Evolutionary conservation across 2,329 filamentous ascomycete genomes (phyloP).

Genomic region (Hymenoscyphus infarciens): DNA sequence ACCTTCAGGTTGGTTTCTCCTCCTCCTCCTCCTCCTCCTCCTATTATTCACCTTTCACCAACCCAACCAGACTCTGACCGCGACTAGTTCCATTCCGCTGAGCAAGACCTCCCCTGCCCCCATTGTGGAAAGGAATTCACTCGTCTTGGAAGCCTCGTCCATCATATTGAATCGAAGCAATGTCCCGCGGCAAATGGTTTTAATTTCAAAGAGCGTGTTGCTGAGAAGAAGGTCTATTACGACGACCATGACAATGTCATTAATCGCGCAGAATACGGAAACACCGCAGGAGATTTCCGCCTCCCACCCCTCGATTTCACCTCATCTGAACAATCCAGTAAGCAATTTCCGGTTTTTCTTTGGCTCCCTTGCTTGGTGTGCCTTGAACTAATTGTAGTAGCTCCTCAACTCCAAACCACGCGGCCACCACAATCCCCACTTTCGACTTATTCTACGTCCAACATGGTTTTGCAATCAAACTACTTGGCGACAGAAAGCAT

Average conservation of each 20-base stretch:
- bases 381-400: neutral
- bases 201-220: constrained; percentile 11
- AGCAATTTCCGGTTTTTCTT: no score
- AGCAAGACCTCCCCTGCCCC: constrained; percentile 24
- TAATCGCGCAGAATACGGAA: constrained; percentile 10
- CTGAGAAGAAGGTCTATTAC: constrained; percentile 8
- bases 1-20: neutral
- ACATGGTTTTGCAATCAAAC: neutral
- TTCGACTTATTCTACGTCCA: neutral
- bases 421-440: neutral
- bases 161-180: constrained; percentile 23
- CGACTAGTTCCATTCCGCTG: constrained; percentile 19
- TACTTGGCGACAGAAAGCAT: neutral
- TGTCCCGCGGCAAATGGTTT: constrained; percentile 13
- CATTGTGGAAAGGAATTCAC: constrained; percentile 21
- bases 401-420: neutral
- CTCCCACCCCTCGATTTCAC: neutral
- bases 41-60: constrained; percentile 16
- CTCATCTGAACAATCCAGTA: neutral
- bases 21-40: neutral
- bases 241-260: constrained; percentile 9
- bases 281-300: constrained; percentile 10
- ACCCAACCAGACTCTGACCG: constrained; percentile 4
- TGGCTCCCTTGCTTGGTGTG: neutral
- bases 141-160: constrained; percentile 24